These are phyloP conservation scores for Iris pallida DNA, from an alignment of 116 monocot species.

Conservation along the genomic window DNA sequence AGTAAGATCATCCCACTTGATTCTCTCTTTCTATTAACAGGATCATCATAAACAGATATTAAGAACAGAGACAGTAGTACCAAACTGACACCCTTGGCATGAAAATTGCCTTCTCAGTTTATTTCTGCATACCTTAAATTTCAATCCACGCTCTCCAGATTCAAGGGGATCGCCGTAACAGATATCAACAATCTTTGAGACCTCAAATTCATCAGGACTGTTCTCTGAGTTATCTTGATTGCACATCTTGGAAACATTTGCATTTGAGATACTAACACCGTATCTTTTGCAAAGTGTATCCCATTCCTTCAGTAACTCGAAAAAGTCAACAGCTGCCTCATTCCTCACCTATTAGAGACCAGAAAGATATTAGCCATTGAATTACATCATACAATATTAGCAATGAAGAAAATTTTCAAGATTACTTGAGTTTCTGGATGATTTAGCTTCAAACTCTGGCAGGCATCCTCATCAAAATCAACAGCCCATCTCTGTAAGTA, in stretches of 20 bases:
- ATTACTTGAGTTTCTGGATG: conserved; percentile 80
- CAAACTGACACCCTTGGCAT: no score
- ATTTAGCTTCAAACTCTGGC: conserved; percentile 58
- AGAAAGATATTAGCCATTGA: conserved; percentile 1
- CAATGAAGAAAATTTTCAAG: conserved; percentile 4
- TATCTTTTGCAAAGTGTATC: conserved; percentile 55
- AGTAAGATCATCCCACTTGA: no score
- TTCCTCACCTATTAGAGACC: conserved; percentile 62
- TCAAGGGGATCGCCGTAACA: conserved; percentile 76
- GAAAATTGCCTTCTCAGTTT: no score
- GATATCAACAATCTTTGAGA: conserved; percentile 58
- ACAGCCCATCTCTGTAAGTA: conserved; percentile 76
- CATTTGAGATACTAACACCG: conserved; percentile 5
- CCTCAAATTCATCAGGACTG: conserved; percentile 59
- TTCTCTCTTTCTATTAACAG: no score
- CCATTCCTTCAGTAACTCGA: conserved; percentile 76
- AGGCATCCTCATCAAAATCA: conserved; percentile 70
- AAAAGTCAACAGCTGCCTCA: conserved; percentile 73
- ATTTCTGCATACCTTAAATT: conserved; percentile 62
- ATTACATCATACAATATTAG: conserved; percentile 5
- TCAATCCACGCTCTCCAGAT: conserved; percentile 45
- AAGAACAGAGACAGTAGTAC: no score
- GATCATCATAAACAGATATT: no score
- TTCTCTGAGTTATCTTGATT: conserved; percentile 13
- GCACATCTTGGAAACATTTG: conserved; percentile 18